Evolutionary conservation across 1,284 basidiomycete genomes (phyloP), one percentile per base, ranked within the genome.

Genomic region (Marasmius fiardii): DNA sequence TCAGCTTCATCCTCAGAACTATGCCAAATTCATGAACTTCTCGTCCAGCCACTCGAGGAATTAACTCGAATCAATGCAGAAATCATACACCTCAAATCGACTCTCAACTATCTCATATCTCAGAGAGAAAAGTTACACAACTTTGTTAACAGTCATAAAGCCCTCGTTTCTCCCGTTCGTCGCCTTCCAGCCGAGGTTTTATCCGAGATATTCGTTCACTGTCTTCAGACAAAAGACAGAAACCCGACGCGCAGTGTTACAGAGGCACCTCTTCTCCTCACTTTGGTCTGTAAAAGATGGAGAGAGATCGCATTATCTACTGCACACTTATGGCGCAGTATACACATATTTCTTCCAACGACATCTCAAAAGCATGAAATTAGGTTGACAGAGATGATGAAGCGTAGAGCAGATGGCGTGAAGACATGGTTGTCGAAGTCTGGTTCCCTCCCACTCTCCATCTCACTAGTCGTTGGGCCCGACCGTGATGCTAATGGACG

Each of bases 181-280:
- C 45, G 44, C 6, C 43, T 60, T 18, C 51, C 53, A 28, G 37
- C 55, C 8, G 59, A 58, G 43, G 44, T 56, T 2, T 39, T 60
- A 2, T 28, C 44, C 21, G 53, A 58, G 18, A 58, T 60, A 37
- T 60, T 60, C 21, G 16, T 50, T 21, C 45, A 34, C 7, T 60
- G 59, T 51, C 56, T 60, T 20, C 59, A 56, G n/a, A 43, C 24
- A 14, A 26, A 49, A 8, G 26, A 50, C 10, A 10, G 33, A 5
- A 57, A 55, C 50, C 43, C 56, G 10, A 54, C 51, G 10, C 48
- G 56, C 23, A 51, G 44, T 34, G 5, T 48, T 7, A 20, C 24
- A 14, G 43, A 60, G 39, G 56, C 59, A 18, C 59, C 59, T n/a
- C 43, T 60, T 6, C 20, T 60, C 11, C 41, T 60, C 10, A 54